Conservation (phyloP, 495 filamentous ascomycete species). For the Talaromyces adpressus region DNA sequence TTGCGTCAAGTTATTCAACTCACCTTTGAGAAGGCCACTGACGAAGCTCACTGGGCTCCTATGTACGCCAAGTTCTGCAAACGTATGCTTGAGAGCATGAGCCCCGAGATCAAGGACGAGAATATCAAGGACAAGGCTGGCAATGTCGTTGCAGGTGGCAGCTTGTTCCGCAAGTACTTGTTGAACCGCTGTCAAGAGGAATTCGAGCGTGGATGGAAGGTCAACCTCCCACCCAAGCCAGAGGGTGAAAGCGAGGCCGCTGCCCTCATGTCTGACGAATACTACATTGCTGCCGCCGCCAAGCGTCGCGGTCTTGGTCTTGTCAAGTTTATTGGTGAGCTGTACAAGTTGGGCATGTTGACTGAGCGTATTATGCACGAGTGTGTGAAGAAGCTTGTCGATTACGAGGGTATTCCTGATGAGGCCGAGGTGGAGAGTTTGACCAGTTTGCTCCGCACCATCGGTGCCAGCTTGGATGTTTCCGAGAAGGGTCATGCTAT, state of each 20-base stretch:
- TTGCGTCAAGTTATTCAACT: constrained; percentile 97
- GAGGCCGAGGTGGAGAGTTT: constrained; percentile 95
- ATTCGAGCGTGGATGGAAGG: constrained; percentile 97
- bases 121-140: constrained; percentile 79
- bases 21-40: constrained; percentile 97
- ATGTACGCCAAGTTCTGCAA: constrained; percentile 99
- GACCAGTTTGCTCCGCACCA: constrained; percentile 83
- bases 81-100: constrained; percentile 94
- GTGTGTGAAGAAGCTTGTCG: constrained; percentile 92
- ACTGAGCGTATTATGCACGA: constrained; percentile 99
- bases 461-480: constrained; percentile 75
- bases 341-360: constrained; percentile 97
- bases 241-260: constrained; percentile 69
- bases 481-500: constrained; percentile 72
- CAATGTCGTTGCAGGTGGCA: constrained; percentile 83
- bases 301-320: constrained; percentile 96
- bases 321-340: constrained; percentile 98
- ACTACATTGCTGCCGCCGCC: constrained; percentile 90
- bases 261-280: constrained; percentile 89
- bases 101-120: constrained; percentile 90
- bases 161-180: constrained; percentile 95
- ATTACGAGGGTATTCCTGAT: constrained; percentile 89
- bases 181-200: constrained; percentile 98
- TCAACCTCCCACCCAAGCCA: constrained; percentile 74
- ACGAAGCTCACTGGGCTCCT: constrained; percentile 96